Conservation (phyloP, 2,329 filamentous ascomycete genomes). For the Xylariaceae sp. region DNA sequence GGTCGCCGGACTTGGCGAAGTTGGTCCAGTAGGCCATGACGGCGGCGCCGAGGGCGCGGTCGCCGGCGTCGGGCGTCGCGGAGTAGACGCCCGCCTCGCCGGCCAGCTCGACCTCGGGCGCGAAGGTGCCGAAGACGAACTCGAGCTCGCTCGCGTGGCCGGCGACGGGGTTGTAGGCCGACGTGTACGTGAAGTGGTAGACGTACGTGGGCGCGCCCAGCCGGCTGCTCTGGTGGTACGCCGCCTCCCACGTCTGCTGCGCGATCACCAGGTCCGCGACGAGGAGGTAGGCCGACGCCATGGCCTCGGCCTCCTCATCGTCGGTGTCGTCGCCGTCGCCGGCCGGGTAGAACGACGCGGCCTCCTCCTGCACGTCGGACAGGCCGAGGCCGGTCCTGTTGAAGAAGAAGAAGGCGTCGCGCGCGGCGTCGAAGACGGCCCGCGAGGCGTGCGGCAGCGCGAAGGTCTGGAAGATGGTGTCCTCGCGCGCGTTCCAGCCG, state of each 20-base stretch:
- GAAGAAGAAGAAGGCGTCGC: conserved; percentile 1
- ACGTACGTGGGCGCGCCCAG: neutral
- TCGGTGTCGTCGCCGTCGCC: too few species aligned
- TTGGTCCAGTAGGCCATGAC: conserved; percentile 1
- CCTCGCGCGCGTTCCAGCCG: neutral
- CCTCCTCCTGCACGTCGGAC: too few species aligned
- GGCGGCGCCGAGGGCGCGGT: neutral
- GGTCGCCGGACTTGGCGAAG: conserved; percentile 1
- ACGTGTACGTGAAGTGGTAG: conserved; percentile 1
- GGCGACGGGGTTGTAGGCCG: conserved; percentile 1
- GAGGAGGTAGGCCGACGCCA: neutral
- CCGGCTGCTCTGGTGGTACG: neutral
- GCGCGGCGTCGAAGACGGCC: neutral
- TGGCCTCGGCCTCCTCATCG: neutral
- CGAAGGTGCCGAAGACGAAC: neutral
- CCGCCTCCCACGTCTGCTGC: conserved; percentile 1
- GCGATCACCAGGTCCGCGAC: conserved; percentile 1
- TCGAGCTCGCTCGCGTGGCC: neutral
- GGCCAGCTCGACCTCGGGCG: neutral
- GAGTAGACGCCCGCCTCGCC: neutral
- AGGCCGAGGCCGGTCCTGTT: too few species aligned
- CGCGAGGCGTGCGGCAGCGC: neutral
- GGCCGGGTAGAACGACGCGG: too few species aligned
- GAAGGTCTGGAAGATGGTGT: conserved; percentile 1
- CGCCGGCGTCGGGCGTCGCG: neutral